These are phyloP conservation scores for Talaromyces liani DNA, from an alignment of 495 filamentous ascomycete genomes.

Conservation along the genomic window DNA sequence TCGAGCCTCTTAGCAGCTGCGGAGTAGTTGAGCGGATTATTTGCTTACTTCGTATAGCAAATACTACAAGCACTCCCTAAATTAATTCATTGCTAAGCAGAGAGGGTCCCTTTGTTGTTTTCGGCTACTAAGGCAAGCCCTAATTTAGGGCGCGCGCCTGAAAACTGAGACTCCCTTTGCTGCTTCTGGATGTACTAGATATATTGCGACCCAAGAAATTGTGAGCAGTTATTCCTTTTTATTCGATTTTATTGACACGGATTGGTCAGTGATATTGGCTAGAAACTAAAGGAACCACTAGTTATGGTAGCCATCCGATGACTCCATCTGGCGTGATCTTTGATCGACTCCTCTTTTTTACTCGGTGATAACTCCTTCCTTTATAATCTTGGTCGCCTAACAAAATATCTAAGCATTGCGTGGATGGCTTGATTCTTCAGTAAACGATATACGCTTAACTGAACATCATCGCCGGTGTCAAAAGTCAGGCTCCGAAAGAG, in stretches of 20 bases:
- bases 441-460: background rate
- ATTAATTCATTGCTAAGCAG: background rate
- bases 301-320: background rate
- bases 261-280: background rate
- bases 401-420: too few relatives aligned
- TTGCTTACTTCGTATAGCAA: background rate
- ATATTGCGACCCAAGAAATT: too few relatives aligned
- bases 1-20: background rate
- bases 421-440: too few relatives aligned
- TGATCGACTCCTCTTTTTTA: background rate
- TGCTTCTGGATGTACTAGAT: background rate
- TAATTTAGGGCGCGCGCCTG: background rate
- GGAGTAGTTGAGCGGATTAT: background rate
- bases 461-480: background rate
- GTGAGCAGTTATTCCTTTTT: background rate
- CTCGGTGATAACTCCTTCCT: background rate
- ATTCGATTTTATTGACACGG: background rate
- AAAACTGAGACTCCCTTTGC: background rate
- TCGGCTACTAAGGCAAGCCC: background rate
- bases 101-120: background rate
- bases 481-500: background rate
- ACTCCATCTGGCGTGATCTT: background rate
- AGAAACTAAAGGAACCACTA: background rate
- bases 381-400: background rate
- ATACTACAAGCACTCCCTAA: background rate